A percentile compares a stretch with the other conserved stretches of the same genome.
Evolutionary conservation across 169 alveolate genomes (phyloP).

Genomic region (Perkinsus chesapeaki): DNA sequence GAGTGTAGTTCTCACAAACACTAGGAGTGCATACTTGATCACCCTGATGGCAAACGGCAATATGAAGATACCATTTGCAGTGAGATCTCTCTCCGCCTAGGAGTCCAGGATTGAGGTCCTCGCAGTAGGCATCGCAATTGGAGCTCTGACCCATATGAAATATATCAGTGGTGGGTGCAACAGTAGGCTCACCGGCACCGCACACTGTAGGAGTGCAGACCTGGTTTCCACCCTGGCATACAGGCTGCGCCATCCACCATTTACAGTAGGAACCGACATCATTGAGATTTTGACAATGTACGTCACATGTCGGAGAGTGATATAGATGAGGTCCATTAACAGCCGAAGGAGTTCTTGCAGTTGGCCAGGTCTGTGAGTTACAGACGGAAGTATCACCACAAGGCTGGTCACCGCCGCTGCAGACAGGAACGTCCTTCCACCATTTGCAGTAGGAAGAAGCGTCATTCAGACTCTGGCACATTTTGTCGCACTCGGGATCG

Average conservation of each 20-base stretch:
- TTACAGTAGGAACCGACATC: not conserved
- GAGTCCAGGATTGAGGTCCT: not conserved
- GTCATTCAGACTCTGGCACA: not conserved
- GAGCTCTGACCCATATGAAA: not conserved
- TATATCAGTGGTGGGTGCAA: not conserved
- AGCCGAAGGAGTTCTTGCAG: not conserved
- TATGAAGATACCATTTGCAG: not conserved
- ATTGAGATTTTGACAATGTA: not conserved
- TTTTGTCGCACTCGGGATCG: not conserved
- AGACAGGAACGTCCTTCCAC: not conserved
- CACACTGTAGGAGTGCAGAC: not conserved
- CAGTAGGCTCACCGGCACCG: not conserved
- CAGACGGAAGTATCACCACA: not conserved
- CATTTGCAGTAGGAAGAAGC: not conserved
- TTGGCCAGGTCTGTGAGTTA: not conserved
- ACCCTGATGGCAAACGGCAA: not conserved
- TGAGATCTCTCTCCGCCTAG: not conserved
- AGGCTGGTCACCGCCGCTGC: not conserved
- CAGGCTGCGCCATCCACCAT: not conserved
- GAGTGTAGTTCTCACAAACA: not conserved
- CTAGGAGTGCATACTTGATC: slow-evolving; percentile 4
- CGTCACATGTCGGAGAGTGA: not conserved
- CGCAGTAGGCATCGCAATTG: not conserved
- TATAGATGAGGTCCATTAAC: not conserved
- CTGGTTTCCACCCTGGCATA: not conserved